A percentile compares a stretch with the other conserved stretches of the same genome.
Conservation (phyloP, 306 rosid species). For the Sicyos baderoa region DNA sequence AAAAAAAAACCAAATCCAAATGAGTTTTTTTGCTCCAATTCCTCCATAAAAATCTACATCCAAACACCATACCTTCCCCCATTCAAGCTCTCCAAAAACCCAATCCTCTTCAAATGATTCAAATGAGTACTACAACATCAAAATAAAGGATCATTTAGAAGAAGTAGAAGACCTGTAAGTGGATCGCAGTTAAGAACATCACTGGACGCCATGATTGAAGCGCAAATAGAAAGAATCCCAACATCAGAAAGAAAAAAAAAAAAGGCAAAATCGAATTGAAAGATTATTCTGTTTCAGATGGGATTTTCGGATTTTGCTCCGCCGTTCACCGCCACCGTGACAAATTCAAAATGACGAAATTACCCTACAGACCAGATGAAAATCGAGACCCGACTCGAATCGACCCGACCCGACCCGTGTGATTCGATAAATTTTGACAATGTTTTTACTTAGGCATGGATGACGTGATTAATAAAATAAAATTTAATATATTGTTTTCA, state of each 20-base stretch:
- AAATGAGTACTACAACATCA: background rate
- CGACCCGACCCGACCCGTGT: too few species aligned
- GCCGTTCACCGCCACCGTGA: slow-evolving; percentile 9
- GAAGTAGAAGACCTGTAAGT: slow-evolving; percentile 34
- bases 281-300: background rate
- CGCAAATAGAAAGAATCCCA: slow-evolving; percentile 5
- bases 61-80: slow-evolving; percentile 24
- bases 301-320: background rate
- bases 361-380: background rate
- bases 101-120: slow-evolving; percentile 48
- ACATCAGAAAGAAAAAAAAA: background rate
- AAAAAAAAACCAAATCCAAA: too few species aligned
- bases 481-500: too few species aligned
- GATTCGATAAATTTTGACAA: too few species aligned
- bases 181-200: slow-evolving; percentile 35
- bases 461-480: too few species aligned
- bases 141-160: background rate
- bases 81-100: slow-evolving; percentile 59
- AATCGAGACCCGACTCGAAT: background rate
- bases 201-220: slow-evolving; percentile 41
- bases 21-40: too few species aligned
- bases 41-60: too few species aligned
- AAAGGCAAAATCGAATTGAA: background rate
- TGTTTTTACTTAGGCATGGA: too few species aligned
- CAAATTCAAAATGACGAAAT: background rate